Base-by-base conservation (phyloP, 2,329 filamentous ascomycete genomes). In the Tolypocladium paradoxum region DNA sequence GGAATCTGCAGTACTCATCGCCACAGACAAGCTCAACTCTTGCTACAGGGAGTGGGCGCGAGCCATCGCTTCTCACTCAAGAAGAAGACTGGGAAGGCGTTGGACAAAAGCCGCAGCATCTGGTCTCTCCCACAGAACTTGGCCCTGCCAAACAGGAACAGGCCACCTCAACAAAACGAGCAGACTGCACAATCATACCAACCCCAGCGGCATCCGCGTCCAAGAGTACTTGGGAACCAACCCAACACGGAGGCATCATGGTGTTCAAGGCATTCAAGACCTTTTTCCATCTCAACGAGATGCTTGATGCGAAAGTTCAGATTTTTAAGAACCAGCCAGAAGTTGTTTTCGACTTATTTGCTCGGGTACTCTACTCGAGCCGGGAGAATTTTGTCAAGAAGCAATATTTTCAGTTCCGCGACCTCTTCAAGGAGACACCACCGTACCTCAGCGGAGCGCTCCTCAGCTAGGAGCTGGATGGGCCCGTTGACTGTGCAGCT, bases 231-330 rank as follows among this genome's bases (percentile, higher is more conserved):
- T 31, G 27, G 37, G 38, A 33, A 20, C 37, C 20, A 33, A 36
- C 36, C 6, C 18, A 5, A 9, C 29, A 8, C 22, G 29, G 9
- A 6, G 38, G 35, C 34, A 31, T 16, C 6, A 47, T 34, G 29
- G 53, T 49, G n/a, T 51, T 31, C 55, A 55, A 52, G n/a, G 60
- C 61, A 50, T 57, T 56, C 53, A 63, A 57, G 27, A 82, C 78
- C 0, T 87, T 83, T 61, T 87, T 88, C 58, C 76, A 82, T 29
- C 72, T 85, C 27, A 79, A 78, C 4, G 82, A 87, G 60, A 76
- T 85, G 53, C 68, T 82, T 48, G 70, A 70, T 18, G 73, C 76
- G 45, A 74, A 77, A 50, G 46, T 52, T 1, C 52, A 60, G 3
- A 67, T 67, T 48, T 61, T 61, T 49, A 61, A 58, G 12, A 58